These are phyloP conservation scores for Nannochloropsis gaditana DNA, from an alignment of 108 stramenopile genomes.

Conservation along the genomic window DNA sequence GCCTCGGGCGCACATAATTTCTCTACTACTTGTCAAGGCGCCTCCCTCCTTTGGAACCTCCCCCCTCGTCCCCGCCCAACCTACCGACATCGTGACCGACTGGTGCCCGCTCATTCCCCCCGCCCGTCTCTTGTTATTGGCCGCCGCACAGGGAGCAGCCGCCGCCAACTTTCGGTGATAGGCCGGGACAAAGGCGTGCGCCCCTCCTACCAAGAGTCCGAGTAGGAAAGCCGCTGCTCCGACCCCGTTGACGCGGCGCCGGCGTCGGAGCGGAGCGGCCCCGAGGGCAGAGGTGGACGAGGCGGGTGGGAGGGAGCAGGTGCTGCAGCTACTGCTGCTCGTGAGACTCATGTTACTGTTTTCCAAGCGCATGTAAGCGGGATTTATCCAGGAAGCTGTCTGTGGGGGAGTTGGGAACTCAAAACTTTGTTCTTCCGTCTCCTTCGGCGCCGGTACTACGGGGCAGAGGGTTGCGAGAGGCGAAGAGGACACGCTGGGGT, in stretches of 20 bases:
- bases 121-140: conserved; percentile 14
- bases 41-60: neutral
- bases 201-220: neutral
- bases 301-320: neutral
- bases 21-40: neutral
- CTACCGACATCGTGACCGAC: neutral
- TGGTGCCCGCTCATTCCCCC: neutral
- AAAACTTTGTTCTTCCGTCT: too few relatives aligned
- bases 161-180: neutral
- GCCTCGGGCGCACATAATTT: neutral
- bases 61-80: neutral
- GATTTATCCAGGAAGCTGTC: too few relatives aligned
- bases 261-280: neutral
- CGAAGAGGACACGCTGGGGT: too few relatives aligned
- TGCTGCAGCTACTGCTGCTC: conserved; percentile 15
- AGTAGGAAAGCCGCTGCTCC: neutral
- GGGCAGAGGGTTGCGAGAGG: too few relatives aligned
- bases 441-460: too few relatives aligned
- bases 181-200: neutral
- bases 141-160: neutral
- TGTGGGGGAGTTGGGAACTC: too few relatives aligned
- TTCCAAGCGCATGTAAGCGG: neutral
- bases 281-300: neutral
- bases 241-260: neutral
- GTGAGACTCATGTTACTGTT: neutral